Conservation (phyloP, 345 rosid genomes). For the Hypericum androsaemum region DNA sequence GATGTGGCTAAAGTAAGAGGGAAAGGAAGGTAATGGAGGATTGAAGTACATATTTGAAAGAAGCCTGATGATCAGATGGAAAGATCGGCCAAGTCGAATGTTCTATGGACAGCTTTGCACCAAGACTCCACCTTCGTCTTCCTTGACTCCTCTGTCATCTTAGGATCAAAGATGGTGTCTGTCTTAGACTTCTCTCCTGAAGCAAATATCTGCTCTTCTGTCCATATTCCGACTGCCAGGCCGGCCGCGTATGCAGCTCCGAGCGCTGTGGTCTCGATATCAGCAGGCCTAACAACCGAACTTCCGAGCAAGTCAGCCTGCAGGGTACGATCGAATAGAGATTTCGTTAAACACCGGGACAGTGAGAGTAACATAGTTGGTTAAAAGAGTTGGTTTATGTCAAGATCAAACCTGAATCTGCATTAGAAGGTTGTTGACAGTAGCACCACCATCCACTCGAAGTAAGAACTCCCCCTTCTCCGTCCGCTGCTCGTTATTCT, state of each 20-base stretch:
- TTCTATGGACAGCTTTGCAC: slow-evolving; percentile 77
- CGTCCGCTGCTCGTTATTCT: slow-evolving; percentile 27
- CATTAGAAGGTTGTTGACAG: slow-evolving; percentile 86
- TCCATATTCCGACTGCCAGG: slow-evolving; percentile 80
- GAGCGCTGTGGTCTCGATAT: slow-evolving; percentile 83
- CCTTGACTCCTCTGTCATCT: slow-evolving; percentile 35
- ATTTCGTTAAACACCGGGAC: too few relatives aligned
- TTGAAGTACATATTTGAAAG: too few relatives aligned
- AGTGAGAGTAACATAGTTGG: too few relatives aligned
- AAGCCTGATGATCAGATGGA: slow-evolving; percentile 21
- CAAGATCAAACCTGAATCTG: slow-evolving; percentile 65
- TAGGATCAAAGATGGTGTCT: slow-evolving; percentile 41
- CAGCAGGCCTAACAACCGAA: slow-evolving; percentile 81
- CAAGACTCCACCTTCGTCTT: slow-evolving; percentile 72
- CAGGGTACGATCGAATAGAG: background rate
- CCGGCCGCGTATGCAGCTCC: slow-evolving; percentile 99
- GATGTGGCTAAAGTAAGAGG: too few relatives aligned
- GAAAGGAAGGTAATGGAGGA: too few relatives aligned
- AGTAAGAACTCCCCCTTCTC: slow-evolving; percentile 61
- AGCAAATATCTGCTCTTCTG: slow-evolving; percentile 50
- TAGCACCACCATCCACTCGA: slow-evolving; percentile 93
- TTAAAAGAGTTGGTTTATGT: too few relatives aligned
- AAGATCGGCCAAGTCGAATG: slow-evolving; percentile 70
- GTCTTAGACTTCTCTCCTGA: slow-evolving; percentile 36
- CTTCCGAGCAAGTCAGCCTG: slow-evolving; percentile 90